These are phyloP conservation scores for Aspergillus chevalieri DNA, from an alignment of 2,329 filamentous ascomycete species.

Conservation along the genomic window DNA sequence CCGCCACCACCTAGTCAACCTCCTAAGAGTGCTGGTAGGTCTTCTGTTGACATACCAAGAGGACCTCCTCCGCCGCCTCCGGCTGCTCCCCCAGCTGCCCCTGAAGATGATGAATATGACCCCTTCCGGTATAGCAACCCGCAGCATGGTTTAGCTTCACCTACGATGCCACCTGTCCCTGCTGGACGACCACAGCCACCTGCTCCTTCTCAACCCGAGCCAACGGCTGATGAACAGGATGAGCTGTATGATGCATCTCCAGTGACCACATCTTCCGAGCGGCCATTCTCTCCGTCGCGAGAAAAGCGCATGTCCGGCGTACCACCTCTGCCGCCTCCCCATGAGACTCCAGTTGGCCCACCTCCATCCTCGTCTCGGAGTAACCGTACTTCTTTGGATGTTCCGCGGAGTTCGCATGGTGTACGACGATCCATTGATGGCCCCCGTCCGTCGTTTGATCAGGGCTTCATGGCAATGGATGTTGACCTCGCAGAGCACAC, in stretches of 20 bases:
- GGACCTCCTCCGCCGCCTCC: conserved; percentile 40
- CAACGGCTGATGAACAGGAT: conserved; percentile 34
- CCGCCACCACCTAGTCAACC: conserved; percentile 61
- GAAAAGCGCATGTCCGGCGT: conserved; percentile 40
- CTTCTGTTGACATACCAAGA: conserved; percentile 27
- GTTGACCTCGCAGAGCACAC: conserved; percentile 69
- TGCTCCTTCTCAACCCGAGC: conserved; percentile 19
- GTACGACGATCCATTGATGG: conserved; percentile 67
- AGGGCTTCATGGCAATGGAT: conserved; percentile 81
- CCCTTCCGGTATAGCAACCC: conserved; percentile 47
- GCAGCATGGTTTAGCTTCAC: conserved; percentile 24
- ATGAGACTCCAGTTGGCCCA: conserved; percentile 30
- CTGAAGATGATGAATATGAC: conserved; percentile 48
- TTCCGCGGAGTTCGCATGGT: conserved; percentile 47
- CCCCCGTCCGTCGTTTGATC: conserved; percentile 65
- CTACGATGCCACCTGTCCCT: conserved; percentile 20
- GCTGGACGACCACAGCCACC: conserved; percentile 14
- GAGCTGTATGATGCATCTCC: conserved; percentile 44
- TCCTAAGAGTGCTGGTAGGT: conserved; percentile 36
- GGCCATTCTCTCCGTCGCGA: conserved; percentile 25
- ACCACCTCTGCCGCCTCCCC: conserved; percentile 43
- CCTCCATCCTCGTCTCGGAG: conserved; percentile 41
- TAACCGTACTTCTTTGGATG: conserved; percentile 59
- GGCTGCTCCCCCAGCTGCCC: conserved; percentile 18
- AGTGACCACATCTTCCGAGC: conserved; percentile 27